Base-by-base conservation (phyloP, 371 early-diverging fungal genomes). In the Mucor sp. region DNA sequence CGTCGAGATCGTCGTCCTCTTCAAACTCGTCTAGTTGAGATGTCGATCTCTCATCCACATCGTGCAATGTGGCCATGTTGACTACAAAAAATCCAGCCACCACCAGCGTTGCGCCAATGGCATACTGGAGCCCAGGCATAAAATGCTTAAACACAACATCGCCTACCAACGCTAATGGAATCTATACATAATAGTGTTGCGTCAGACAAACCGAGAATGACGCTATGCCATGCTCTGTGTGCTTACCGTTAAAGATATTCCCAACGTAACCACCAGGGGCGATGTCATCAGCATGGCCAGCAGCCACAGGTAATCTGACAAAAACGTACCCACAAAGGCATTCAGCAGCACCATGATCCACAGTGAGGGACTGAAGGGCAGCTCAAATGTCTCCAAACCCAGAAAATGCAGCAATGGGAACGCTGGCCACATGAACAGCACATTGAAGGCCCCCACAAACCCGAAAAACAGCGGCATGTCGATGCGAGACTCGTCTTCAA, bases 241-340 rank as follows among this genome's bases (percentile, higher is more conserved):
- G 64, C 65, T 70, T 78, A 84, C 84, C 12, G 93, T 91, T 56
- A 95, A 69, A 21, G 93, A 88, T 19, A 93, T 72, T 3, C 93
- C 94, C 37, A 94, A 75, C 5, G 94, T 92, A 1, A 91, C 92
- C 3, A 90, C 89, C 70, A 94, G 69, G 12, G 94, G 94, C 27
- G 93, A 89, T 0, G 94, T 93, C 89, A 93, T 86, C 3, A 94
- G 78, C 87, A 93, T 88, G 4, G 94, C 81, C 53, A 89, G 66
- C 30, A 94, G 70, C 95, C 95, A 94, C 6, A 94, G 67, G 60
- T 90, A 93, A 65, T 94, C 94, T 0, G 93, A 94, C 80, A 93
- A 67, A 65, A 91, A 90, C 3, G 94, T 91, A 6, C 95, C 95
- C 14, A 95, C 68, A 41, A 93, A 75, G 0, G 93, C 94, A 72